phyloP scores from a whole-genome alignment of 805 yeast genomes.

The Sporopachydermia lactativora region DNA sequence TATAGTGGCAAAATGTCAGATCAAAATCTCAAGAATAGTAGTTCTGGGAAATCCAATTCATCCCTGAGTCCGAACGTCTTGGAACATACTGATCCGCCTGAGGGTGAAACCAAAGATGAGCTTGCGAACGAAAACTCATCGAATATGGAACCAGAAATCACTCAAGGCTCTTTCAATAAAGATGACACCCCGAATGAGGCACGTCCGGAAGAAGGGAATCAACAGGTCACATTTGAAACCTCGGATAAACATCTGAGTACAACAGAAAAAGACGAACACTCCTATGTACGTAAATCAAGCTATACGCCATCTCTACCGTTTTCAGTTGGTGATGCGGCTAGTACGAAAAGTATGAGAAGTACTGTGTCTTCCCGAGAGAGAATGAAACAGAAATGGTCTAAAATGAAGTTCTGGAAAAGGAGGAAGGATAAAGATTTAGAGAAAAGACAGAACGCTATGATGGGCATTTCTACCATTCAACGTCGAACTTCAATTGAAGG shows the following conservation, averaged over 20 bases:
- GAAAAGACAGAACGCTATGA: neutral
- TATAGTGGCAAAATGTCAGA: neutral
- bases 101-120: no score
- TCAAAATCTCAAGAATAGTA: no score
- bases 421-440: neutral
- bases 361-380: neutral
- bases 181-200: neutral
- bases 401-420: neutral
- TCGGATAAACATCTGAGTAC: no score
- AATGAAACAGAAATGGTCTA: neutral
- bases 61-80: no score
- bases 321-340: neutral
- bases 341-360: neutral
- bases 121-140: no score
- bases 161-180: no score
- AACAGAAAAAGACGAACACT: no score
- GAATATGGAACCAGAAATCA: neutral
- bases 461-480: neutral
- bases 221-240: neutral
- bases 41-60: no score
- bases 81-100: neutral
- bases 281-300: no score
- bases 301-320: neutral
- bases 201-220: neutral
- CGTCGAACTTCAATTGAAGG: no score